Conservation (phyloP, 2,329 filamentous ascomycete species). For the Exophiala bonariae region DNA sequence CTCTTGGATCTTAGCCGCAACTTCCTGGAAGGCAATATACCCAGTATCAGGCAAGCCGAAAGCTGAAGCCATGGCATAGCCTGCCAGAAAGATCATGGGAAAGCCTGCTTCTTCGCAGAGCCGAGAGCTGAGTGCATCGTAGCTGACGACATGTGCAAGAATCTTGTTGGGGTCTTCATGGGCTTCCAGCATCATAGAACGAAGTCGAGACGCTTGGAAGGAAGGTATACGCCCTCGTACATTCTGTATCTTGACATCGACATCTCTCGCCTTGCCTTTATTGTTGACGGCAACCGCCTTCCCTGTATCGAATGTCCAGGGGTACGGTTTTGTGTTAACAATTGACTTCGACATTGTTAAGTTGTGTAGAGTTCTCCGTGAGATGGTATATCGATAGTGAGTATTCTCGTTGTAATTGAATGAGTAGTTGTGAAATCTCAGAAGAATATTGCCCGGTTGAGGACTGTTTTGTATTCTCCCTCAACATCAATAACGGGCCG, state of each 20-base stretch:
- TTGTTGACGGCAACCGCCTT: background rate
- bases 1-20: conserved; percentile 49
- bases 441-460: no score
- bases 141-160: conserved; percentile 44
- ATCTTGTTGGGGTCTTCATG: conserved; percentile 45
- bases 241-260: conserved; percentile 24
- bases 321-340: background rate
- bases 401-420: no score
- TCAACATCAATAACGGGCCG: no score
- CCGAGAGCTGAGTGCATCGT: conserved; percentile 46
- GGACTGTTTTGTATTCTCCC: no score
- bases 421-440: no score
- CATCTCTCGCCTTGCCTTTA: background rate
- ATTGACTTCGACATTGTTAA: background rate
- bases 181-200: conserved; percentile 43
- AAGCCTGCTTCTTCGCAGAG: conserved; percentile 49
- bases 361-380: no score
- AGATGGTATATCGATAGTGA: no score
- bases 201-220: conserved; percentile 39
- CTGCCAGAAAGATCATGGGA: conserved; percentile 46
- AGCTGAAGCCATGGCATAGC: conserved; percentile 43
- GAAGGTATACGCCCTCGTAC: conserved; percentile 41
- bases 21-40: conserved; percentile 50
- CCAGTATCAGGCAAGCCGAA: conserved; percentile 50
- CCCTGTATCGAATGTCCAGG: background rate